Base-by-base conservation (phyloP, 805 yeast genomes). In the Lipomyces japonicus region DNA sequence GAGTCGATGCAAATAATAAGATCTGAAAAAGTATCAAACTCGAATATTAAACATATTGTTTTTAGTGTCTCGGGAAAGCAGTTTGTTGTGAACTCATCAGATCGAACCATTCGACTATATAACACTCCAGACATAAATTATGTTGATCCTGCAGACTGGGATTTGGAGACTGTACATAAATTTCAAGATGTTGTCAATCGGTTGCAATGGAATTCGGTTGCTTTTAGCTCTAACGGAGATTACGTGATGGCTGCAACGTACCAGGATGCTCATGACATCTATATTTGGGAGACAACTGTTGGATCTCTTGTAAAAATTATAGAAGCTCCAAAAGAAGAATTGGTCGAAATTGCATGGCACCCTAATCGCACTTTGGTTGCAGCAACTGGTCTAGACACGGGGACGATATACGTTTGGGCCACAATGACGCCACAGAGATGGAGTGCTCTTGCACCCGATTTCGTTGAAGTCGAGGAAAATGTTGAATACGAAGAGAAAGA, bases 361-460 rank as follows among this genome's bases (percentile, higher is more conserved):
- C 81, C 79, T 50, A 71, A 79, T 43, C 74, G 79, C 46, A 87
- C 95, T 66, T 71, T 78, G 53, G 80, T 91, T 30, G 84, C 84
- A 7, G 84, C 95, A 16, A 85, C 86, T 25, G 96, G 97, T 0
- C 70, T 86, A 47, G 97, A 90, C 62, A 57, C 86, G 28, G 97
- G 97, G 1, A 73, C 80, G 34, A 76, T 90, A 1, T 89, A 86
- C 63, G 64, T 85, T 36, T 91, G 97, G 96, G 78, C 84, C 43
- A 76, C 86, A 7, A 77, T 78, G 35, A 79, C 86, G 19, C 95
- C 95, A 0, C 96, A 89, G 61, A 85, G 86, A 68, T 90, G 97
- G 97, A 84, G 95, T 66, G 95, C 97, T 0, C 71, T 90, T 60
- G 97, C 97, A 0, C 97, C 97, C 0, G 97, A 91, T 66, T 90